These are phyloP conservation scores for Ceriops zippeliana DNA, from an alignment of 345 rosid genomes.

Conservation along the genomic window DNA sequence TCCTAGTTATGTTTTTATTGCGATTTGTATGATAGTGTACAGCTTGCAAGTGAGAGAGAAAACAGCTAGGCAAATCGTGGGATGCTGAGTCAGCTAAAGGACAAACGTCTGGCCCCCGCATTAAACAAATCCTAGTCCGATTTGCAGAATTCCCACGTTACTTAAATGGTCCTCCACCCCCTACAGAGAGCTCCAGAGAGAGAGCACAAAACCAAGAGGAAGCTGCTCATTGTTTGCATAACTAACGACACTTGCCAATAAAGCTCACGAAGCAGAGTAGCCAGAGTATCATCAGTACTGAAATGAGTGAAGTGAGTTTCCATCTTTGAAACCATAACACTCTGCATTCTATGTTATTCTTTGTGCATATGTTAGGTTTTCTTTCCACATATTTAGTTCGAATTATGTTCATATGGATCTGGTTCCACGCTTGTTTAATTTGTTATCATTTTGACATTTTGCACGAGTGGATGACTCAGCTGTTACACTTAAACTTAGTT, in stretches of 20 bases:
- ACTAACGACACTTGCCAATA: background rate
- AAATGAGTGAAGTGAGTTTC: conserved; percentile 53
- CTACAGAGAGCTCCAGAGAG: background rate
- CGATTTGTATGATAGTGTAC: background rate
- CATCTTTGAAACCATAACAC: background rate
- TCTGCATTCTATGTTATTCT: background rate
- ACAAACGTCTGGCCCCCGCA: conserved; percentile 7
- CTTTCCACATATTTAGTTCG: background rate
- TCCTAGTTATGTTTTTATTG: background rate
- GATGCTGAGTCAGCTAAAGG: conserved; percentile 31
- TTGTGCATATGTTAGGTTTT: background rate
- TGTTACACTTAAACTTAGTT: too few relatives aligned
- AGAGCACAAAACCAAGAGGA: background rate
- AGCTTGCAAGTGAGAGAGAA: background rate
- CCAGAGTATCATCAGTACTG: conserved; percentile 5
- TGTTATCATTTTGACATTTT: background rate
- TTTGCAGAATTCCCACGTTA: conserved; percentile 15
- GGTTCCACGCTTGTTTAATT: background rate
- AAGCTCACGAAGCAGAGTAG: background rate
- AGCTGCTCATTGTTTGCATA: background rate
- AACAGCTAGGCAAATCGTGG: background rate
- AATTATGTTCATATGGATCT: conserved; percentile 1
- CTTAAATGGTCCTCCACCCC: conserved; percentile 16
- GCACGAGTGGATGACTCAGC: too few relatives aligned
- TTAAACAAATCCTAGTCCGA: conserved; percentile 32